These are phyloP conservation scores for Termitomyces titanicus DNA, from an alignment of 768 basidiomycete species.

Conservation along the genomic window DNA sequence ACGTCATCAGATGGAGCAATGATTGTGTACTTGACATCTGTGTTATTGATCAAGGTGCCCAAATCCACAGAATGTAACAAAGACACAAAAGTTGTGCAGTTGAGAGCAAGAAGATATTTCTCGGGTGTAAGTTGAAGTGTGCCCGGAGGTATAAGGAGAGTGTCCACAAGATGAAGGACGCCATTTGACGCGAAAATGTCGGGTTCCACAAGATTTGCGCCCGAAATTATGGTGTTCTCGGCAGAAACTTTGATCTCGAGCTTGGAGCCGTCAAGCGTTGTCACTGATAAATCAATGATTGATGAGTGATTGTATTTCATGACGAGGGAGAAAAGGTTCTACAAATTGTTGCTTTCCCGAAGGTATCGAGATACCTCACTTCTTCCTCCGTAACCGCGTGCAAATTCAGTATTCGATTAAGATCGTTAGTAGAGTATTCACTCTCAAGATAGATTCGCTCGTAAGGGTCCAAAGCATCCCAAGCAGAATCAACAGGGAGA, in stretches of 20 bases:
- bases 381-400: slow-evolving; percentile 58
- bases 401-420: slow-evolving; percentile 74
- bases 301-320: not conserved
- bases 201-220: slow-evolving; percentile 59
- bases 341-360: slow-evolving; percentile 51
- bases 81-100: slow-evolving; percentile 88
- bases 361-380: slow-evolving; percentile 68
- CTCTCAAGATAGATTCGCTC: slow-evolving; percentile 90
- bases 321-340: slow-evolving; percentile 20
- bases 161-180: slow-evolving; percentile 86
- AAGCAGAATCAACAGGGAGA: slow-evolving; percentile 82
- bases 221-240: slow-evolving; percentile 53
- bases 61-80: slow-evolving; percentile 84
- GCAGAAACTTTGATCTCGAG: slow-evolving; percentile 57
- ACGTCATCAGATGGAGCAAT: slow-evolving; percentile 91
- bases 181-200: slow-evolving; percentile 95
- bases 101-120: slow-evolving; percentile 89
- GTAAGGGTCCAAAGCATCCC: slow-evolving; percentile 68
- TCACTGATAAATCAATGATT: slow-evolving; percentile 44
- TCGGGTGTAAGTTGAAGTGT: slow-evolving; percentile 85
- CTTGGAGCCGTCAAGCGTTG: slow-evolving; percentile 60
- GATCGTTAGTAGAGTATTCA: slow-evolving; percentile 78
- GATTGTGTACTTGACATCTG: slow-evolving; percentile 73
- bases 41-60: slow-evolving; percentile 64
- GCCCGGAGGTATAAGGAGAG: slow-evolving; percentile 73